phyloP scores from a whole-genome alignment of 1,284 basidiomycete genomes.

The Ganoderma boninense region DNA sequence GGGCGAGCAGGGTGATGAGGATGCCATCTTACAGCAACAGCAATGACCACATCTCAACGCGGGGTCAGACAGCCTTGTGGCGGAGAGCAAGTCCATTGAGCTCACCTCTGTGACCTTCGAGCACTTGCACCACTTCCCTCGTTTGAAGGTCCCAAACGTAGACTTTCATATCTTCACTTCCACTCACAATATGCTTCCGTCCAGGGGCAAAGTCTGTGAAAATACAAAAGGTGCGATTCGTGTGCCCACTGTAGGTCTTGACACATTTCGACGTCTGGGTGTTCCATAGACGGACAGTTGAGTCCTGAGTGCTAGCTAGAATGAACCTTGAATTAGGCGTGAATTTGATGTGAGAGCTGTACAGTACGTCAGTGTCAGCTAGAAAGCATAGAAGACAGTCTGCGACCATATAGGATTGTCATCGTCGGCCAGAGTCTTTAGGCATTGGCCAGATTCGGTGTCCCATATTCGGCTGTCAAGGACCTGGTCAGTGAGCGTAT shows the following conservation, averaged over 20 bases:
- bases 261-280: constrained; percentile 91
- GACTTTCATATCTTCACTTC: constrained; percentile 90
- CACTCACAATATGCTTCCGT: constrained; percentile 79
- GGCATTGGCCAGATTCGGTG: constrained; percentile 93
- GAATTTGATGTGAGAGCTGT: constrained; percentile 86
- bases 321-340: constrained; percentile 93
- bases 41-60: constrained; percentile 72
- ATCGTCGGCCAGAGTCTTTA: constrained; percentile 96
- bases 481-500: constrained; percentile 15
- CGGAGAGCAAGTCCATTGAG: constrained; percentile 7
- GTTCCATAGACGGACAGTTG: constrained; percentile 93
- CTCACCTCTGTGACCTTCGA: constrained; percentile 85
- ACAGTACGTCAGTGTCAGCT: constrained; percentile 12
- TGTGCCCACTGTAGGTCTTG: constrained; percentile 91
- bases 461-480: constrained; percentile 91
- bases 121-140: constrained; percentile 74
- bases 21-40: constrained; percentile 67
- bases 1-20: constrained; percentile 2
- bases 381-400: constrained; percentile 17
- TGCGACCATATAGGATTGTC: constrained; percentile 91
- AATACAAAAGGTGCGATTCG: constrained; percentile 82
- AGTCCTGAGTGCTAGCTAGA: constrained; percentile 91
- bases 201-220: constrained; percentile 67
- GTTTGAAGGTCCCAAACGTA: constrained; percentile 94
- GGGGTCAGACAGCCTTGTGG: not conserved